phyloP scores from a whole-genome alignment of 2,329 filamentous ascomycete species.

The Tolypocladium paradoxum region DNA sequence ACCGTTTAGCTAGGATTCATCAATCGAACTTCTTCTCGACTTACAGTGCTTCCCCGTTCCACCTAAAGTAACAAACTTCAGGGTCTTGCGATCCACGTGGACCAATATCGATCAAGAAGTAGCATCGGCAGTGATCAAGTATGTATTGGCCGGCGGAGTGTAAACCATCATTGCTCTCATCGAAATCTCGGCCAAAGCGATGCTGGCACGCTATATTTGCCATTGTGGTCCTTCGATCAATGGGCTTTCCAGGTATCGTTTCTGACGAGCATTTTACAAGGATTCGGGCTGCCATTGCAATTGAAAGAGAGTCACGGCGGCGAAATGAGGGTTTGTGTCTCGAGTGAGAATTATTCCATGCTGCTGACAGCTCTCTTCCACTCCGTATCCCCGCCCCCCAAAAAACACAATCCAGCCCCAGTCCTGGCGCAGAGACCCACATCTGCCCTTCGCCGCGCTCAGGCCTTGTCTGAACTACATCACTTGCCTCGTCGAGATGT shows the following conservation, averaged over 20 bases:
- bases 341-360: too few relatives aligned
- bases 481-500: too few relatives aligned
- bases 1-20: not conserved
- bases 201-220: slow-evolving; percentile 1
- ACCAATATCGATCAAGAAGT: not conserved
- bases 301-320: too few relatives aligned
- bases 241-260: not conserved
- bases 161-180: not conserved
- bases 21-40: not conserved
- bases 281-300: not conserved
- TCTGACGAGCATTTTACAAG: not conserved
- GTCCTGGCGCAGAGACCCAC: too few relatives aligned
- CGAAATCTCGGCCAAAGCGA: not conserved
- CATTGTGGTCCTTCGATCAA: not conserved
- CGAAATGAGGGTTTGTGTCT: too few relatives aligned
- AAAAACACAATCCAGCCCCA: too few relatives aligned
- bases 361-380: too few relatives aligned
- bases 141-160: not conserved
- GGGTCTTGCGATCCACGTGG: not conserved
- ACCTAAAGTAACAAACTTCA: not conserved
- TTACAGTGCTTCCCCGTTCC: not conserved
- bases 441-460: too few relatives aligned
- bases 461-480: too few relatives aligned
- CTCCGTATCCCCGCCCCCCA: too few relatives aligned
- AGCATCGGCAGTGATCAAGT: not conserved